Conservation (phyloP, 1,284 basidiomycete species). For the Tilletia indica region DNA sequence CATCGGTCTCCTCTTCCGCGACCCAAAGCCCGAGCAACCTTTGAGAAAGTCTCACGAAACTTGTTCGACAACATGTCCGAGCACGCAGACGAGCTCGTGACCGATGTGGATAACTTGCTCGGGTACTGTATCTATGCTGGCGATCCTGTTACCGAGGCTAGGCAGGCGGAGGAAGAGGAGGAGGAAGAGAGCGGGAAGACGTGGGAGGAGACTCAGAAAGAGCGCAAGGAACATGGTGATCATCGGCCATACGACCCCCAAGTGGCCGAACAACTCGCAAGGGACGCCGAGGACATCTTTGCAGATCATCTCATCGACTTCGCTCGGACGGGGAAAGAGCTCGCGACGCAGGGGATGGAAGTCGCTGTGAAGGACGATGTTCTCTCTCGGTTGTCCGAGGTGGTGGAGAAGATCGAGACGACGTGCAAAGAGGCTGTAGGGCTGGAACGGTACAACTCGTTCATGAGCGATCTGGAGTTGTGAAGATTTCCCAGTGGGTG, state of each 20-base stretch:
- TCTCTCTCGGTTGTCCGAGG: background rate
- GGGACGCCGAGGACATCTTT: background rate
- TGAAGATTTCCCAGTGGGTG: too few species aligned
- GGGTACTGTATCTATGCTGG: background rate
- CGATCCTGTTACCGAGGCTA: background rate
- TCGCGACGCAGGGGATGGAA: background rate
- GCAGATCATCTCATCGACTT: background rate
- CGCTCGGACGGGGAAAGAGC: background rate
- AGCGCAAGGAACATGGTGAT: background rate
- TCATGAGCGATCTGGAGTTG: too few species aligned
- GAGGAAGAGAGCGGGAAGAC: background rate
- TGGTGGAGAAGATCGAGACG: background rate
- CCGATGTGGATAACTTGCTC: background rate
- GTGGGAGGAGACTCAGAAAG: background rate
- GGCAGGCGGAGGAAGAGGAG: background rate
- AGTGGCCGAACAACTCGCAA: background rate
- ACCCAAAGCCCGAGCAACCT: background rate
- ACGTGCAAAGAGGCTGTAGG: background rate
- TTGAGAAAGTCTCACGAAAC: background rate
- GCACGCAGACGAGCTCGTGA: background rate
- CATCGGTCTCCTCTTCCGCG: background rate
- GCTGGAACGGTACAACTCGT: background rate
- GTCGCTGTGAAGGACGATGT: background rate
- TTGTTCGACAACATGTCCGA: conserved; percentile 4
- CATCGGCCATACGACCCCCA: background rate